Evolutionary conservation across 2,329 filamentous ascomycete species (phyloP).

Genomic region (Zasmidium citrigriseum): DNA sequence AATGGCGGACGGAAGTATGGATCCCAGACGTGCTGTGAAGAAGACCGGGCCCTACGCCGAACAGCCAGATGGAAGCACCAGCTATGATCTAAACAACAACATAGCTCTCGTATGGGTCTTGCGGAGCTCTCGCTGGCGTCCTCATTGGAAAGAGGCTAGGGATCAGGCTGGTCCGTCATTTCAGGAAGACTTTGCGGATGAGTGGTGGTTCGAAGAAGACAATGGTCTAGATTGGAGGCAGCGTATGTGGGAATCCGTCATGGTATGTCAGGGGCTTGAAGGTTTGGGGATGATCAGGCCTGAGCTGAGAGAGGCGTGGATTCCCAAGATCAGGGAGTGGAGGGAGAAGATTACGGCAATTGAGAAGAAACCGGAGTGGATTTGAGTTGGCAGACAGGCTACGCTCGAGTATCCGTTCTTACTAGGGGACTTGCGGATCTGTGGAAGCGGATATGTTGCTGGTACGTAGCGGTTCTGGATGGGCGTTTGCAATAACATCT

Average conservation of each 20-base stretch:
- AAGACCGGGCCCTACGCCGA: slow-evolving; percentile 23
- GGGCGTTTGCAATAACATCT: no score
- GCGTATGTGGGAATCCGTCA: slow-evolving; percentile 29
- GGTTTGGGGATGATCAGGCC: slow-evolving; percentile 32
- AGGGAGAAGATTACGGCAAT: slow-evolving; percentile 20
- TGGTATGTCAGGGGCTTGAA: slow-evolving; percentile 33
- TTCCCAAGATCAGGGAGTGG: slow-evolving; percentile 23
- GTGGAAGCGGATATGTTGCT: slow-evolving; percentile 17
- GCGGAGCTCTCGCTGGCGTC: slow-evolving; percentile 27
- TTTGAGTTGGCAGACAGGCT: slow-evolving; percentile 9
- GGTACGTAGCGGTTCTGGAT: no score
- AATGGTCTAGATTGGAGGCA: slow-evolving; percentile 22
- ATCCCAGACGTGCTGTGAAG: slow-evolving; percentile 17
- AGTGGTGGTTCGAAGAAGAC: slow-evolving; percentile 12
- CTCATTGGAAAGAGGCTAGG: slow-evolving; percentile 28
- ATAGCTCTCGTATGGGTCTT: slow-evolving; percentile 25
- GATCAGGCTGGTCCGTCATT: slow-evolving; percentile 17
- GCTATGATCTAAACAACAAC: slow-evolving; percentile 9
- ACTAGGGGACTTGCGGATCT: slow-evolving; percentile 19
- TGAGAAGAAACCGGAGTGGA: slow-evolving; percentile 17
- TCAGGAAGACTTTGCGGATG: slow-evolving; percentile 16
- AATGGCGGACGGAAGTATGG: slow-evolving; percentile 1
- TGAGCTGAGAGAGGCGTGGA: slow-evolving; percentile 10
- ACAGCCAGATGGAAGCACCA: background rate
- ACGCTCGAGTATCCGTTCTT: slow-evolving; percentile 22